A percentile compares a stretch with the other conserved stretches of the same genome.
These are phyloP conservation scores for Cercospora sesami DNA, from an alignment of 2,329 filamentous ascomycete genomes.

Conservation along the genomic window DNA sequence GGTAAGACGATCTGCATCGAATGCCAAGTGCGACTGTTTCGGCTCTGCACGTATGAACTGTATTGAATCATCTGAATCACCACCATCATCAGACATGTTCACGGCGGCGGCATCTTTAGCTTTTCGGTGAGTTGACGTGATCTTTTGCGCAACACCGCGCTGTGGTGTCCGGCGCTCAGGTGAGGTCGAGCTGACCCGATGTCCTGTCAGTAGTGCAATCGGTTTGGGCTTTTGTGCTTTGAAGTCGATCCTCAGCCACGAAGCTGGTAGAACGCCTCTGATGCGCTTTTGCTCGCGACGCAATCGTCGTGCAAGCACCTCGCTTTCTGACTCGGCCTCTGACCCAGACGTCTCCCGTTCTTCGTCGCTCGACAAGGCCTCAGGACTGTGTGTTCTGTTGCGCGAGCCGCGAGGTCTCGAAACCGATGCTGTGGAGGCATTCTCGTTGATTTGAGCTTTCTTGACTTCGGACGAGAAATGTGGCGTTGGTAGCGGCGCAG, in stretches of 20 bases:
- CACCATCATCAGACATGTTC: conserved; percentile 37
- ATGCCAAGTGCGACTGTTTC: conserved; percentile 21
- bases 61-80: conserved; percentile 22
- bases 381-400: not conserved
- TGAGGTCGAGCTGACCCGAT: conserved; percentile 20
- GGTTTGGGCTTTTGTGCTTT: conserved; percentile 30
- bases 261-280: conserved; percentile 52
- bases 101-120: not conserved
- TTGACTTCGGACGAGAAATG: conserved; percentile 34
- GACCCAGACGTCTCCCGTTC: conserved; percentile 2
- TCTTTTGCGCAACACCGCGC: conserved; percentile 33
- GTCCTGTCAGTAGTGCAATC: conserved; percentile 3
- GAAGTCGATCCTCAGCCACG: conserved; percentile 52
- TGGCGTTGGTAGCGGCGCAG: conserved; percentile 33
- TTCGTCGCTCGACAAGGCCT: not conserved
- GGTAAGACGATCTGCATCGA: conserved; percentile 10
- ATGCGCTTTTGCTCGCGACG: conserved; percentile 45
- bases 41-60: not conserved
- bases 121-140: conserved; percentile 8
- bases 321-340: conserved; percentile 25
- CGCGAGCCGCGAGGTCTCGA: not conserved
- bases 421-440: conserved; percentile 17
- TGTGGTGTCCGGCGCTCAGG: conserved; percentile 24
- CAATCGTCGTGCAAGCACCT: conserved; percentile 32
- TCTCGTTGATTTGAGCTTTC: conserved; percentile 11